phyloP scores from a whole-genome alignment of 1,139 yeast species.

The Candida labiduridarum region DNA sequence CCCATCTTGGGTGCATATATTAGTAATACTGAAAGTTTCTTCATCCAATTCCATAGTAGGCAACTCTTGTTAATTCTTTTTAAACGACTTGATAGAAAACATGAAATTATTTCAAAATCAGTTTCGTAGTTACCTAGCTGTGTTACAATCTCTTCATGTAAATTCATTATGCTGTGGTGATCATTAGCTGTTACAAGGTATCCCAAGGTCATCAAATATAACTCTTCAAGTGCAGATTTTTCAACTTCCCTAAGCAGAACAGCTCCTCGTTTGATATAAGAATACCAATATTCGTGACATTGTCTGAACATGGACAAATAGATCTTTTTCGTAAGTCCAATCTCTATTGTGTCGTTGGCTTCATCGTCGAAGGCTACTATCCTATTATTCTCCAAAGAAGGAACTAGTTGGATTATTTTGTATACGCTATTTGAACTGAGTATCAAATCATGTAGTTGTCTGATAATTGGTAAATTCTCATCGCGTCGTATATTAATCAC shows the following conservation, averaged over 20 bases:
- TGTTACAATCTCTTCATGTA: constrained; percentile 31
- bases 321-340: constrained; percentile 36
- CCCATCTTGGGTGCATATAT: neutral
- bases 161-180: constrained; percentile 34
- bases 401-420: constrained; percentile 28
- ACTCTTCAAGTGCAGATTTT: constrained; percentile 5
- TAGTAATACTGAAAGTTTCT: constrained; percentile 25
- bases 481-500: neutral
- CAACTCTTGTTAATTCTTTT: constrained; percentile 46
- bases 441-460: constrained; percentile 11
- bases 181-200: constrained; percentile 45
- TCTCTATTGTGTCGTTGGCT: constrained; percentile 26
- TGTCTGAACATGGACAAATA: constrained; percentile 37
- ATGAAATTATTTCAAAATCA: constrained; percentile 35
- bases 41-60: constrained; percentile 40
- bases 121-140: constrained; percentile 17
- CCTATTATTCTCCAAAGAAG: constrained; percentile 13
- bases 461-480: neutral
- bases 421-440: constrained; percentile 13
- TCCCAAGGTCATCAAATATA: constrained; percentile 34
- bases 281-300: constrained; percentile 38
- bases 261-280: neutral
- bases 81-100: constrained; percentile 36
- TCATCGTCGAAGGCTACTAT: constrained; percentile 15
- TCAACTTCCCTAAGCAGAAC: neutral